These are phyloP conservation scores for Aureobasidium sp. DNA, from an alignment of 2,329 filamentous ascomycete genomes.

Conservation along the genomic window DNA sequence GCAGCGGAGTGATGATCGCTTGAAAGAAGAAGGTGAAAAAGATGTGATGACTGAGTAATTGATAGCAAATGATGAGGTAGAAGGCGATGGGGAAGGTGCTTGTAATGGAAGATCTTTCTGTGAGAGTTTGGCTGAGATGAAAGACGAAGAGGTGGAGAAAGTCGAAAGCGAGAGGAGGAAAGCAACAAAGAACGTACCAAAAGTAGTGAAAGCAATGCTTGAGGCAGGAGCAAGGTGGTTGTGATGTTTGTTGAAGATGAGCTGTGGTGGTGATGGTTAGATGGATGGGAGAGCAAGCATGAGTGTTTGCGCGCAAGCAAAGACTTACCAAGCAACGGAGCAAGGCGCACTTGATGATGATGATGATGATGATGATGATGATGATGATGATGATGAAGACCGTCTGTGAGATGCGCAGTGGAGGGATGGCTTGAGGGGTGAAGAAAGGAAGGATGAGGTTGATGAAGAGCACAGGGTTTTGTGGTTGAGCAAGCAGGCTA, in stretches of 20 bases:
- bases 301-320: neutral
- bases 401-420: neutral
- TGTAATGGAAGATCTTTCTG: neutral
- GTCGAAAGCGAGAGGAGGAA: neutral
- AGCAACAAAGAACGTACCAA: neutral
- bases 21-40: too few relatives aligned
- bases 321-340: neutral
- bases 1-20: neutral
- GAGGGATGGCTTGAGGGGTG: neutral
- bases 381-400: neutral
- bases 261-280: neutral
- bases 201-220: neutral
- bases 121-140: neutral
- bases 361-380: neutral
- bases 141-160: neutral
- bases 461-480: neutral
- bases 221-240: neutral
- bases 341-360: neutral
- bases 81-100: neutral
- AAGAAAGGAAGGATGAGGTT: neutral
- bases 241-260: neutral
- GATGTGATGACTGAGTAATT: neutral
- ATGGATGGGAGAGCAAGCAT: neutral
- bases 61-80: neutral
- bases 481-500: neutral